These are phyloP conservation scores for Fusarium tanahbumbuense DNA, from an alignment of 2,329 filamentous ascomycete genomes.

Conservation along the genomic window DNA sequence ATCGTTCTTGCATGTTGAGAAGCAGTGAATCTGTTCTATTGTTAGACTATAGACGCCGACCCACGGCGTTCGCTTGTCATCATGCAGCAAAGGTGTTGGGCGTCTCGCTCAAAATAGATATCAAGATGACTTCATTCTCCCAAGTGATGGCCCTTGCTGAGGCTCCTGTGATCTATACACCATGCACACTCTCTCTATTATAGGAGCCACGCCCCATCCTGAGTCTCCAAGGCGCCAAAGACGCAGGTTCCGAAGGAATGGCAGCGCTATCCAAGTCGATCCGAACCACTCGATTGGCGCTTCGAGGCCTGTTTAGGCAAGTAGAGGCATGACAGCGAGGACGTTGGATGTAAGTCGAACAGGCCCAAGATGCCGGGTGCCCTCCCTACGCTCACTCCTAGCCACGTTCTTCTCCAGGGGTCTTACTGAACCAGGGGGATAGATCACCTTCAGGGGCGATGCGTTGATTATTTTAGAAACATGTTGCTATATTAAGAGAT, in stretches of 20 bases:
- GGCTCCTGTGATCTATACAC: constrained; percentile 30
- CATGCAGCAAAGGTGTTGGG: constrained; percentile 30
- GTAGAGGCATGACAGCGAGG: constrained; percentile 17
- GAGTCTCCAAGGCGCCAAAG: constrained; percentile 29
- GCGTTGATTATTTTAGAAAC: constrained; percentile 34
- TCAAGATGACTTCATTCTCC: constrained; percentile 17
- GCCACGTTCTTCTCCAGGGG: constrained; percentile 10
- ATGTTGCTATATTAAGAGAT: constrained; percentile 53
- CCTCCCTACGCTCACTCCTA: constrained; percentile 18
- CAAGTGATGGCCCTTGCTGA: constrained; percentile 19
- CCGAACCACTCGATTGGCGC: constrained; percentile 35
- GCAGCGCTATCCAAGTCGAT: constrained; percentile 32
- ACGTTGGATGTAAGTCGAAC: constrained; percentile 16
- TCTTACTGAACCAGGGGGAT: constrained; percentile 2
- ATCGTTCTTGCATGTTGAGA: constrained; percentile 15
- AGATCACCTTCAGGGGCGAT: constrained; percentile 6
- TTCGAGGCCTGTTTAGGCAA: constrained; percentile 30
- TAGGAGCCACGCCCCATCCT: constrained; percentile 15
- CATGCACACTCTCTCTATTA: constrained; percentile 27
- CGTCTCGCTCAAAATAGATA: constrained; percentile 34
- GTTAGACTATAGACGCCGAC: constrained; percentile 29
- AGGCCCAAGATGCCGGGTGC: constrained; percentile 17
- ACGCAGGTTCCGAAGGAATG: constrained; percentile 23
- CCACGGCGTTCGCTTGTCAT: constrained; percentile 7
- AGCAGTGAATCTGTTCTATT: constrained; percentile 9